phyloP scores from a whole-genome alignment of 352 stramenopile species.

The Phytophthora cajani region DNA sequence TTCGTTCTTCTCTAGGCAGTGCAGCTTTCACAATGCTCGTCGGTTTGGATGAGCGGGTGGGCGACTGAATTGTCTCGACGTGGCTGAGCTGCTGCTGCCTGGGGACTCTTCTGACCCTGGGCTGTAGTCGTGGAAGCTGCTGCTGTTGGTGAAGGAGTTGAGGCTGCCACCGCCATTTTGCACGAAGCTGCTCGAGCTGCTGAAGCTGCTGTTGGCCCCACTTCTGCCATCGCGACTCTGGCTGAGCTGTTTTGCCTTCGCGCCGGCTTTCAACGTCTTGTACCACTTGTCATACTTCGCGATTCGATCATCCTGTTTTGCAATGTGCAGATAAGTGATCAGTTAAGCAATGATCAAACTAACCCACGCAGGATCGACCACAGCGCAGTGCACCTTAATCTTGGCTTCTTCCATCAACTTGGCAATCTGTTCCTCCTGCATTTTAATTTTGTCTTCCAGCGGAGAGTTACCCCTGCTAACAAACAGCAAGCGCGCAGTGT shows the following conservation, averaged over 20 bases:
- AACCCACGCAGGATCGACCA: neutral
- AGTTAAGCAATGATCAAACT: neutral
- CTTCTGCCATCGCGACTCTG: conserved; percentile 47
- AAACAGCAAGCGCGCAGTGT: conserved; percentile 4
- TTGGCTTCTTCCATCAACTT: conserved; percentile 59
- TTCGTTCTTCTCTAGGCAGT: neutral
- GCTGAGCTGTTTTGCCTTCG: conserved; percentile 84
- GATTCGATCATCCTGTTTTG: conserved; percentile 66
- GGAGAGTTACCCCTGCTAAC: conserved; percentile 21
- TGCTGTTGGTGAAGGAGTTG: conserved; percentile 72
- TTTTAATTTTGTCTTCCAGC: conserved; percentile 47
- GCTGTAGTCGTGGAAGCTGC: conserved; percentile 60
- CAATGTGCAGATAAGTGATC: neutral
- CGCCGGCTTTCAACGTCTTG: conserved; percentile 81
- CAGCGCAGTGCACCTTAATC: conserved; percentile 36
- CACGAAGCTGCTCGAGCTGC: conserved; percentile 43
- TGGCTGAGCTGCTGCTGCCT: conserved; percentile 21
- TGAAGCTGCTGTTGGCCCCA: conserved; percentile 44
- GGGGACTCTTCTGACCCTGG: conserved; percentile 21
- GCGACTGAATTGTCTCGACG: conserved; percentile 38
- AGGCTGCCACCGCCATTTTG: conserved; percentile 37
- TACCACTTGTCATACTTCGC: conserved; percentile 90
- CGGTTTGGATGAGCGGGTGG: conserved; percentile 77
- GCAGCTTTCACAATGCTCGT: conserved; percentile 51
- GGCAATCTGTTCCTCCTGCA: conserved; percentile 65